Evolutionary conservation across 2,329 filamentous ascomycete genomes (phyloP).

Genomic region (Rutstroemia sp.): DNA sequence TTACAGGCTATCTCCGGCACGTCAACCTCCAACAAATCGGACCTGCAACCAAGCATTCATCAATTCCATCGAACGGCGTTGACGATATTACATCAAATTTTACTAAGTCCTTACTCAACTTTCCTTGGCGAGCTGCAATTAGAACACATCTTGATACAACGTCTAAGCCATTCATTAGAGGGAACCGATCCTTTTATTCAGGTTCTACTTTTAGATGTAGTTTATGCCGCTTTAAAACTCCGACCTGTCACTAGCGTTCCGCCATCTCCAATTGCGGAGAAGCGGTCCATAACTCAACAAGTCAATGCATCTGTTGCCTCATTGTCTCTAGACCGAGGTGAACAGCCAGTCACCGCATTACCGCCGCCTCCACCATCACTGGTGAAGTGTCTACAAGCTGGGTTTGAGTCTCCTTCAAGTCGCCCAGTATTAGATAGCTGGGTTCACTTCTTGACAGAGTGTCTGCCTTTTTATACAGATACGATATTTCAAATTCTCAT

Average conservation of each 20-base stretch:
- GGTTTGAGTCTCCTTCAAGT: constrained; percentile 67
- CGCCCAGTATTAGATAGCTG: constrained; percentile 81
- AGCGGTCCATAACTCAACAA: constrained; percentile 14
- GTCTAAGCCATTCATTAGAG: constrained; percentile 53
- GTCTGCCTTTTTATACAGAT: constrained; percentile 75
- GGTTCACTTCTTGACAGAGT: constrained; percentile 78
- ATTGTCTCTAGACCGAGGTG: constrained; percentile 34
- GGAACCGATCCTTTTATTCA: constrained; percentile 65
- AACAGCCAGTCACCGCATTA: constrained; percentile 32
- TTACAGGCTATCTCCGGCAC: constrained; percentile 51
- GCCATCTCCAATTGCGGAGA: constrained; percentile 23
- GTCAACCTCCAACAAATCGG: constrained; percentile 30
- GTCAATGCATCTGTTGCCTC: constrained; percentile 31
- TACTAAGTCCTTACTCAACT: constrained; percentile 54
- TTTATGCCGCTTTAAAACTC: constrained; percentile 66
- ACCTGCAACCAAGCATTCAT: constrained; percentile 45
- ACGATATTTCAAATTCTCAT: constrained; percentile 86
- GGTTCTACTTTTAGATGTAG: constrained; percentile 69
- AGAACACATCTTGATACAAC: constrained; percentile 63
- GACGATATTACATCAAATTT: constrained; percentile 61
- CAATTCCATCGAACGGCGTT: constrained; percentile 66
- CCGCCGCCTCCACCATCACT: constrained; percentile 60
- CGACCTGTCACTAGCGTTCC: constrained; percentile 28
- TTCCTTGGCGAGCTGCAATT: constrained; percentile 56
- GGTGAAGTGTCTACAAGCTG: constrained; percentile 77